Evolutionary conservation across 2,329 filamentous ascomycete genomes (phyloP).

Genomic region (Pseudogymnoascus destructans): DNA sequence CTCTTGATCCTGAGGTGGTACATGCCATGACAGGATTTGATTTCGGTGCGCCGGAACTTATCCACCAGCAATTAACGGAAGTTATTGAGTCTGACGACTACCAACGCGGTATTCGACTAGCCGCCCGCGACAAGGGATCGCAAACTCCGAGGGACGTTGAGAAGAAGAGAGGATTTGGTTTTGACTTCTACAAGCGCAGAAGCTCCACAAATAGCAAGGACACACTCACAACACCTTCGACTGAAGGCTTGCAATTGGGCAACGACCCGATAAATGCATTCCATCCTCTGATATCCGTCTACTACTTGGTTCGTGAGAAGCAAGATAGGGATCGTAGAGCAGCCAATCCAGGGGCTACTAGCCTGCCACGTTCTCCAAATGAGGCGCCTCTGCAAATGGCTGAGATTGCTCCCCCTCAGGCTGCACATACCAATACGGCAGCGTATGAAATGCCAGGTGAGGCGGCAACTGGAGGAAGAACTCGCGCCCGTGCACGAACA

Average conservation of each 20-base stretch:
- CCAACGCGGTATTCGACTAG: conserved; percentile 63
- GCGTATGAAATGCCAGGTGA: conserved; percentile 84
- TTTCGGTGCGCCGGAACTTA: conserved; percentile 77
- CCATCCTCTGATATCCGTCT: conserved; percentile 82
- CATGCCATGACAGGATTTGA: conserved; percentile 97
- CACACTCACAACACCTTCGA: conserved; percentile 70
- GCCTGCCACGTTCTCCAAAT: conserved; percentile 41
- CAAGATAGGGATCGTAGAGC: conserved; percentile 59
- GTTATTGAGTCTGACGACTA: conserved; percentile 93
- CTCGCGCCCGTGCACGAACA: conserved; percentile 74
- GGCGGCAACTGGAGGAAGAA: conserved; percentile 69
- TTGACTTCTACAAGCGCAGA: conserved; percentile 92
- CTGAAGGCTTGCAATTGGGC: conserved; percentile 70
- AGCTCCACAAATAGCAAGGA: conserved; percentile 84
- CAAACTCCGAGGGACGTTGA: conserved; percentile 52
- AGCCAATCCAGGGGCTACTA: conserved; percentile 44
- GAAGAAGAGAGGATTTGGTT: conserved; percentile 74
- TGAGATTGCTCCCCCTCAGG: conserved; percentile 62
- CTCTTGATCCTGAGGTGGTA: conserved; percentile 71
- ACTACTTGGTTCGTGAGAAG: conserved; percentile 93
- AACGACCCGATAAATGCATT: conserved; percentile 86
- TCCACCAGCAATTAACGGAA: conserved; percentile 67
- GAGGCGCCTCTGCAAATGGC: conserved; percentile 51
- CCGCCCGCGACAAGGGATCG: conserved; percentile 52
- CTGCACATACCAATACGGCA: conserved; percentile 75